Evolutionary conservation across 345 rosid species (phyloP), one percentile per base, ranked within the genome.

Genomic region (Cardamine resedifolia): DNA sequence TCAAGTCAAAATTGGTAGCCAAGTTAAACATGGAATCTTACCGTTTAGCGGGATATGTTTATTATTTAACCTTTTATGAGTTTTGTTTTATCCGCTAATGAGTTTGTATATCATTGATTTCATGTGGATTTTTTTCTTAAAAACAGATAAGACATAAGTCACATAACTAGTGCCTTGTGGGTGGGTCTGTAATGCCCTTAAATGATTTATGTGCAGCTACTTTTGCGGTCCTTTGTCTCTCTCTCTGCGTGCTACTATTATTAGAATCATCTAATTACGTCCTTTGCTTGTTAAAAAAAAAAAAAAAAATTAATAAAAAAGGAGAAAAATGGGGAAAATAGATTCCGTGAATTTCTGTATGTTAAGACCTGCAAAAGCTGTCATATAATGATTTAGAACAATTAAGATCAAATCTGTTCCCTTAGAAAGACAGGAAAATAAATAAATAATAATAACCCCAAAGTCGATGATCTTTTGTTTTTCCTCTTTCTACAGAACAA

Each of bases 311-410:
- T 7, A 47, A 47, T 18, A n/a, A 36, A 55, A 23, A 34, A 10
- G 7, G 48, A 51, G 39, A 51, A 31, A 73, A 64, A 56, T 21
- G 10, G 6, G 51, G 58, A 64, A 49, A 48, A 27, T 66, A 66
- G 68, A 74, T 74, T 74, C 73, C 68, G 68, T 49, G 44, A 60
- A 66, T 59, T 58, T 66, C 73, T 66, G 43, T 26, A 33, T n/a
- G 38, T 24, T 71, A 7, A 26, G 19, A 38, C n/a, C 38, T 64
- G 66, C 36, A 66, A 74, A 30, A 66, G 28, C 73, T 66, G 63
- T 30, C 62, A 41, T 67, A 56, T 58, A 10, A 16, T 57, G 43
- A 66, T 34, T 65, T 66, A 26, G 57, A 73, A 41, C 18, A 56
- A 64, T 23, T 57, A 23, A 65, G 43, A 33, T 18, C 50, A 30